Percentiles rank a stretch among this genome's conserved stretches.
Evolutionary conservation across 306 rosid species (phyloP).

Genomic region (Pueraria montana): DNA sequence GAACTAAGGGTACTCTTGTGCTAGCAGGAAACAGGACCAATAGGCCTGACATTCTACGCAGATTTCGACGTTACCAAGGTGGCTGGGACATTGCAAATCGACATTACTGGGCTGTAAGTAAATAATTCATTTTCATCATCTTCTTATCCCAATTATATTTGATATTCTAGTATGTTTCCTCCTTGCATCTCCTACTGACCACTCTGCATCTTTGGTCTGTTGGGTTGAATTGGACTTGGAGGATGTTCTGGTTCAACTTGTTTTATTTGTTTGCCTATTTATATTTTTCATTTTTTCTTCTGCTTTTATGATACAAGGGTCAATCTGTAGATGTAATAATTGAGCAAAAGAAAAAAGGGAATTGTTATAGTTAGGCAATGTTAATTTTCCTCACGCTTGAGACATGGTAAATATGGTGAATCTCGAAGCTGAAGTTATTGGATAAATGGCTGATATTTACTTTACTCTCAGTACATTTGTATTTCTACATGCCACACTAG

Average conservation of each 20-base stretch:
- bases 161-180: not conserved
- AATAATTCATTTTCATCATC: slow-evolving; percentile 8
- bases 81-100: slow-evolving; percentile 88
- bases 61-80: slow-evolving; percentile 65
- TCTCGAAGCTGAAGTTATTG: not conserved
- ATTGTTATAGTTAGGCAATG: not conserved
- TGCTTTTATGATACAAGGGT: not conserved
- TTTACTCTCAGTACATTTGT: not conserved
- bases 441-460: not conserved
- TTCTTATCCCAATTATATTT: not conserved
- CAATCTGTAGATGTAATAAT: not conserved
- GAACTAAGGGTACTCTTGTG: slow-evolving; percentile 63
- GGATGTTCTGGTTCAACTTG: slow-evolving; percentile 8
- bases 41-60: slow-evolving; percentile 77
- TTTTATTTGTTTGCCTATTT: not conserved
- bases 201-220: not conserved
- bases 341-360: not conserved
- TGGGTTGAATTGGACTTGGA: not conserved
- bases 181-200: too few species aligned
- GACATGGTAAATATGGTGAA: slow-evolving; percentile 1
- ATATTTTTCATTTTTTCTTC: not conserved
- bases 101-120: slow-evolving; percentile 93
- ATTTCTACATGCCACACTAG: not conserved
- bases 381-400: not conserved
- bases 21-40: slow-evolving; percentile 83